Evolutionary conservation across 139 green algal species (phyloP).

Genomic region (Coelastrella sp.): DNA sequence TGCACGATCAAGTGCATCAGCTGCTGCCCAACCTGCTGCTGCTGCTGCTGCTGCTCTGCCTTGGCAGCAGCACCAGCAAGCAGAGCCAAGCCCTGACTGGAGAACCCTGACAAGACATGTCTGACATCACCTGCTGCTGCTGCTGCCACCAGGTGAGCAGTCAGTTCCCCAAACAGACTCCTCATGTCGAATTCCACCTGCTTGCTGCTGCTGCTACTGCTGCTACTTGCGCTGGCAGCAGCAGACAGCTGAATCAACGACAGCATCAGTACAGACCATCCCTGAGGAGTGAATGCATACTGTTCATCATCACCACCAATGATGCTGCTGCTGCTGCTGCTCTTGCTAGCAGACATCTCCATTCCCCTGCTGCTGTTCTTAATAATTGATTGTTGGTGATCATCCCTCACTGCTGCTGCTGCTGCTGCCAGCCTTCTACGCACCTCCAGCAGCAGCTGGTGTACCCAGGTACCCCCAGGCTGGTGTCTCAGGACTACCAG

Average conservation of each 20-base stretch:
- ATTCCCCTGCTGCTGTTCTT: neutral
- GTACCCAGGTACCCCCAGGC: neutral
- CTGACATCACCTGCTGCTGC: neutral
- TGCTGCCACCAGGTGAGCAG: neutral
- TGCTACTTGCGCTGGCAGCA: constrained; percentile 13
- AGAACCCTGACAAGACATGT: neutral
- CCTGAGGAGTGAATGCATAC: constrained; percentile 1
- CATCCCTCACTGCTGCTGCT: neutral
- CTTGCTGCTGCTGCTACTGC: neutral
- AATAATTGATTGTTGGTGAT: neutral
- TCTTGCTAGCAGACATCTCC: neutral
- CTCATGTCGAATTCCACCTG: too few relatives aligned
- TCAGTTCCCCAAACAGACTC: neutral
- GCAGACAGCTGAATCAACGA: neutral
- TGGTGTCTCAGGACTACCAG: constrained; percentile 6
- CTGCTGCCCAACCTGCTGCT: neutral
- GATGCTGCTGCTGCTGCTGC: neutral
- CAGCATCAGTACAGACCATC: constrained; percentile 28
- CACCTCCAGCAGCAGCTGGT: constrained; percentile 16
- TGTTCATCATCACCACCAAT: too few relatives aligned
- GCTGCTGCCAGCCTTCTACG: neutral
- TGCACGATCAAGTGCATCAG: neutral
- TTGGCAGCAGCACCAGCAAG: constrained; percentile 22
- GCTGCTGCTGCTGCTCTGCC: neutral
- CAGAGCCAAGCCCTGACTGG: neutral